Percentiles rank a stretch among this genome's conserved stretches.
These are phyloP conservation scores for Chytridium lagenaria DNA, from an alignment of 371 early-diverging fungal genomes.

Conservation along the genomic window DNA sequence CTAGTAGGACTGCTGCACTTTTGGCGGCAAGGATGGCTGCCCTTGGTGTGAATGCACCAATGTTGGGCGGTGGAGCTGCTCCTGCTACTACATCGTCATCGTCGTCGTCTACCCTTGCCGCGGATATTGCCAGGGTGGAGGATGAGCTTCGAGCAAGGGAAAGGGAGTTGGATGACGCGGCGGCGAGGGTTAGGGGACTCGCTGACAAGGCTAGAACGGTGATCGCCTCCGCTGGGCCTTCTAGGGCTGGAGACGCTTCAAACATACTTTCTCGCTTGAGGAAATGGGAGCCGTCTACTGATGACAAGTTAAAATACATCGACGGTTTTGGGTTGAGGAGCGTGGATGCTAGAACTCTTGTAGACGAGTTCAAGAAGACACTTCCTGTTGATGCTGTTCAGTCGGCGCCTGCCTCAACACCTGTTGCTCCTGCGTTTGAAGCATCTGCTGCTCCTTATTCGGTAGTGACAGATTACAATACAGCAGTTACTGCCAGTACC, in stretches of 20 bases:
- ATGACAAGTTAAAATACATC: constrained; percentile 48
- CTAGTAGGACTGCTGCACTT: constrained; percentile 46
- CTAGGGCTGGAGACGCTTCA: background rate
- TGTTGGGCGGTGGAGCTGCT: constrained; percentile 39
- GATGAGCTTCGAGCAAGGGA: constrained; percentile 40
- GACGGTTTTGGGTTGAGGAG: constrained; percentile 51
- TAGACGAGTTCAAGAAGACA: constrained; percentile 33
- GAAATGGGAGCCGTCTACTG: constrained; percentile 51
- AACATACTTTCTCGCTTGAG: constrained; percentile 22
- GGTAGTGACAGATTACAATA: too few relatives aligned
- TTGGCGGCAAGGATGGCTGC: constrained; percentile 67
- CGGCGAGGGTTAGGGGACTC: constrained; percentile 43
- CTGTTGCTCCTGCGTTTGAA: background rate
- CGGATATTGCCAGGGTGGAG: constrained; percentile 49
- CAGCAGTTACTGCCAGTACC: background rate
- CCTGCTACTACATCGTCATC: constrained; percentile 39
- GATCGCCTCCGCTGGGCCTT: background rate
- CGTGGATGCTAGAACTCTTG: constrained; percentile 35
- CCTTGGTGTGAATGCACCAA: constrained; percentile 58
- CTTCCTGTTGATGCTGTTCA: background rate
- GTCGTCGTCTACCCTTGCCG: constrained; percentile 46
- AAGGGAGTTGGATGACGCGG: constrained; percentile 52
- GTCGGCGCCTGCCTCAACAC: background rate
- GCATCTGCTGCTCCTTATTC: background rate
- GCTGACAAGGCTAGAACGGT: constrained; percentile 19